Evolutionary conservation across 2,329 filamentous ascomycete species (phyloP), one percentile per base, ranked within the genome.

Genomic region (Coniochaeta sp.): DNA sequence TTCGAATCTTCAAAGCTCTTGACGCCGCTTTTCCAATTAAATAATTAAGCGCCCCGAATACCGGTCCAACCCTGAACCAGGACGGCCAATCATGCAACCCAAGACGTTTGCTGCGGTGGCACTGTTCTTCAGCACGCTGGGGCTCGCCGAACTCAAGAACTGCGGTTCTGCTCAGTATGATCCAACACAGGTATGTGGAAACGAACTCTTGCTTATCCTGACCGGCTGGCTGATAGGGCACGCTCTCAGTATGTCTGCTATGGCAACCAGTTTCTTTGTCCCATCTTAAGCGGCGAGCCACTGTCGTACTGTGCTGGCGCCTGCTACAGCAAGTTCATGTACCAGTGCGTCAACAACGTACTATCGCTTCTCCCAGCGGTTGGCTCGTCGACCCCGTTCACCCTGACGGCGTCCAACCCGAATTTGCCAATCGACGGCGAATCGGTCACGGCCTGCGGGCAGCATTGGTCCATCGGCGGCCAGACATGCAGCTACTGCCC

Each of bases 241-340:
- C 12, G 32, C 32, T 12, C 12, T 38, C 58, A 40, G 58, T 59
- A 59, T 44, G 66, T 73, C 55, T 74, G 72, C 63, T 66, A 65
- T 60, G 57, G 66, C 61, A 63, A 64, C 62, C 62, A 66, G 42
- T 69, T 72, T 42, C 67, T 74, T 55, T 74, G 72, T 65, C 72
- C 71, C 59, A 62, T 73, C 59, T 61, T 64, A 17, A 69, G 69
- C 19, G 72, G 71, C 59, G 72, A 74, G 64, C 64, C 67, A 9
- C 68, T 73, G 12, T 68, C 68, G 16, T 67, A 67, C 64, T 74
- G 72, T 67, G 65, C 63, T 57, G 69, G 70, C 50, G 70, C 71
- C 54, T 74, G 72, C 69, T 74, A 71, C 68, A 69, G 66, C 67
- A 68, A 64, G 58, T 73, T 69, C 66, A 68, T 71, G 67, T 72